Percentiles rank a stretch among this genome's conserved stretches.
phyloP scores from a whole-genome alignment of 495 filamentous ascomycete genomes.

The Penicillium antarcticum region DNA sequence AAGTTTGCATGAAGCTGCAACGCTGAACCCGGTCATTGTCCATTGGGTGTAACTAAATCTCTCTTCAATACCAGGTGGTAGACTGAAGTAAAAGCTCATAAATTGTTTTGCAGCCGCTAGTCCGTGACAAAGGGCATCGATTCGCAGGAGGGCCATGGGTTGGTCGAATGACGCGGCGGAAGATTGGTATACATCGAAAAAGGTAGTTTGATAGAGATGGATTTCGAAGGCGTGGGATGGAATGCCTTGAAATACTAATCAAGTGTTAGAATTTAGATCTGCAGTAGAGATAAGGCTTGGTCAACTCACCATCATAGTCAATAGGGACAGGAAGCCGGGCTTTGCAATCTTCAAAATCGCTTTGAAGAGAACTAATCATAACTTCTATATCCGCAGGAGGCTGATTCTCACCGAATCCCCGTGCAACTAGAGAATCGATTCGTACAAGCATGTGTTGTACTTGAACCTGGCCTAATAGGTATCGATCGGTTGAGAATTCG shows the following conservation, averaged over 20 bases:
- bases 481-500: constrained; percentile 13
- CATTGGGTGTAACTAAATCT: no score
- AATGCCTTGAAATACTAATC: constrained; percentile 4
- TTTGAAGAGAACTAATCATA: constrained; percentile 4
- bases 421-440: neutral
- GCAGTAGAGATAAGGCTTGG: no score
- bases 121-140: no score
- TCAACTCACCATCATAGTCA: constrained; percentile 2
- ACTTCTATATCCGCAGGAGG: constrained; percentile 6
- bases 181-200: constrained; percentile 9
- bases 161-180: neutral
- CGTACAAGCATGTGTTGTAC: no score
- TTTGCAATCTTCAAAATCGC: constrained; percentile 12
- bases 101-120: no score
- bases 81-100: no score
- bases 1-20: constrained; percentile 15
- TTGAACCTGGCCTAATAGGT: constrained; percentile 5
- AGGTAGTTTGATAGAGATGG: constrained; percentile 12
- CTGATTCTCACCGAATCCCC: neutral
- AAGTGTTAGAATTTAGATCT: neutral
- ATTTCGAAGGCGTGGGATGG: constrained; percentile 11
- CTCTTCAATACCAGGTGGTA: no score
- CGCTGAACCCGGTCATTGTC: constrained; percentile 1
- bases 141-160: no score
- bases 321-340: constrained; percentile 6